Conservation (phyloP, 2,329 filamentous ascomycete genomes). For the Alternaria metachromatica region DNA sequence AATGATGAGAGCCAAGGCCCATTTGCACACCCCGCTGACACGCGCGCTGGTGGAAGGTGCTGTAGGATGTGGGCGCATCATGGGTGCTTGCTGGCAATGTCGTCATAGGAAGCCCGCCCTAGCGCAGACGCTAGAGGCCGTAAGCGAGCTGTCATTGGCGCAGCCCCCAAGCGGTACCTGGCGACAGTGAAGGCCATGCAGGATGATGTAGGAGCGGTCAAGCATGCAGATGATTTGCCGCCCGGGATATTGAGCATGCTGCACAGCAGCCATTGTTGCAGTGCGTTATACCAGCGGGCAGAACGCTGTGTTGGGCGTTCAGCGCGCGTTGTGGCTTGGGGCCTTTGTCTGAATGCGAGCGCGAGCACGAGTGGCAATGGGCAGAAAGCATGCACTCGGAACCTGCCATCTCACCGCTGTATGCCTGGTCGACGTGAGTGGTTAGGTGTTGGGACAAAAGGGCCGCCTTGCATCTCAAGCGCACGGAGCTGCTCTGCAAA, state of each 20-base stretch:
- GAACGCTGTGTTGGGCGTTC: conserved; percentile 1
- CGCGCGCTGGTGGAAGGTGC: conserved; percentile 12
- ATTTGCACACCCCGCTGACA: conserved; percentile 25
- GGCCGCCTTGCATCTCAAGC: conserved; percentile 28
- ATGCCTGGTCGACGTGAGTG: conserved; percentile 20
- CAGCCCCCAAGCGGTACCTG: conserved; percentile 22
- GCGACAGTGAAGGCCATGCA: conserved; percentile 20
- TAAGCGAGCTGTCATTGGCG: conserved; percentile 19
- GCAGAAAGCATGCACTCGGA: conserved; percentile 13
- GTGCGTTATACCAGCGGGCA: background rate
- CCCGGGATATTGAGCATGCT: conserved; percentile 5
- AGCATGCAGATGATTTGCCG: conserved; percentile 15
- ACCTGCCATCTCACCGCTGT: conserved; percentile 30
- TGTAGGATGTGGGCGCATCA: conserved; percentile 18
- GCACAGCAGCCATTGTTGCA: conserved; percentile 1
- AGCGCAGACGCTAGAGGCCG: conserved; percentile 9
- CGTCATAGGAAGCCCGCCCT: conserved; percentile 12
- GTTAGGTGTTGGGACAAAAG: conserved; percentile 15
- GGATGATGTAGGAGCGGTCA: conserved; percentile 29
- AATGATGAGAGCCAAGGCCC: conserved; percentile 38
- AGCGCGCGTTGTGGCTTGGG: conserved; percentile 9
- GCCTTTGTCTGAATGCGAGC: background rate
- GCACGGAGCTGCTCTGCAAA: conserved; percentile 9
- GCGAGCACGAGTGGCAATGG: conserved; percentile 10
- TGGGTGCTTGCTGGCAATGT: conserved; percentile 20